Conservation (phyloP, 306 rosid species). For the Nissolia schottii region DNA sequence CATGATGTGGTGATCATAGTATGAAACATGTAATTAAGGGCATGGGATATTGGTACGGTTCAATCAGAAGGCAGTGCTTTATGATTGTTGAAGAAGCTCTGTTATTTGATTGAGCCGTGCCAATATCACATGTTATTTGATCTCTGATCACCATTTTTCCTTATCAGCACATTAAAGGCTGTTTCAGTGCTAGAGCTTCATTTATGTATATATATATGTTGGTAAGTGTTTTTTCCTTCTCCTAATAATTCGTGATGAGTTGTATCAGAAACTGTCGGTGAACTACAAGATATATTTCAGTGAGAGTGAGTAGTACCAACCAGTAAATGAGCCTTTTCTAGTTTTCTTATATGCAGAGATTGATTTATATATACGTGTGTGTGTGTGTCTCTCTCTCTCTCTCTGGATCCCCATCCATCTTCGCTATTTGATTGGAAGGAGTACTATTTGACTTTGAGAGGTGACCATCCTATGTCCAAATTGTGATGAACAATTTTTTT, state of each 20-base stretch:
- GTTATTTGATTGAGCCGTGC: conserved; percentile 92
- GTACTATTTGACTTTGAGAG: not conserved
- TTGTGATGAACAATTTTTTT: conserved; percentile 8
- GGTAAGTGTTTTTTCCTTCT: conserved; percentile 14
- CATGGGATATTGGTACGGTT: conserved; percentile 77
- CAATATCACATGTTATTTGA: conserved; percentile 59
- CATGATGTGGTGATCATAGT: not conserved
- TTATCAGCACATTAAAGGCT: conserved; percentile 2
- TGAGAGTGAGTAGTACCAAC: not conserved
- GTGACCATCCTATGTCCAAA: not conserved
- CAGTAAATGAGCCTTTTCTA: not conserved
- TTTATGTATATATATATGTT: not conserved
- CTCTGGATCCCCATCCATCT: not conserved
- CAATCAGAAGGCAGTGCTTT: conserved; percentile 62
- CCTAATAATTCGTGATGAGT: not conserved
- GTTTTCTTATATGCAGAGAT: no score
- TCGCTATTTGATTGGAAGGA: not conserved
- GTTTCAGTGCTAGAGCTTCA: not conserved
- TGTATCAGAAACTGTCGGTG: not conserved
- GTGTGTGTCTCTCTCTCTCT: no score
- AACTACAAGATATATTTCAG: not conserved
- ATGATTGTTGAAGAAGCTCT: conserved; percentile 40
- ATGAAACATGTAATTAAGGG: not conserved
- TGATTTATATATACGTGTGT: no score
- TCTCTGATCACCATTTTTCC: not conserved